Percentiles rank a stretch among this genome's conserved stretches.
phyloP scores from a whole-genome alignment of 2,329 filamentous ascomycete genomes.

The Coniella lustricola region DNA sequence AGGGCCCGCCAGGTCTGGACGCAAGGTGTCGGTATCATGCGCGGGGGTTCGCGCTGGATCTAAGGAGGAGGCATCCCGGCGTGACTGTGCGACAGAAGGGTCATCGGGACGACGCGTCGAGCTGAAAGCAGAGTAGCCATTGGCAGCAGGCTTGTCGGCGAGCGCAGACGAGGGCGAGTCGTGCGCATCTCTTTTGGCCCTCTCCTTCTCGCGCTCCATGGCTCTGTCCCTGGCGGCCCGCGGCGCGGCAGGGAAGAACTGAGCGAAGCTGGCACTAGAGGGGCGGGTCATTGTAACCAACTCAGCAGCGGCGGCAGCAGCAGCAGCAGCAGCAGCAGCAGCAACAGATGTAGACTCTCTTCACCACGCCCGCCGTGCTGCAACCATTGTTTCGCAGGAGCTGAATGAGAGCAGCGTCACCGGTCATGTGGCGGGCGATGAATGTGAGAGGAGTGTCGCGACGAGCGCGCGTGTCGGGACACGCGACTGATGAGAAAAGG shows the following conservation, averaged over 20 bases:
- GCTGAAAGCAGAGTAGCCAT: slow-evolving; percentile 21
- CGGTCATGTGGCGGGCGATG: slow-evolving; percentile 29
- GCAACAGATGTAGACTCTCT: slow-evolving; percentile 32
- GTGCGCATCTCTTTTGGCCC: slow-evolving; percentile 44
- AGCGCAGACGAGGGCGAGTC: slow-evolving; percentile 22
- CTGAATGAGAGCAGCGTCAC: slow-evolving; percentile 25
- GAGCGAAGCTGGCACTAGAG: slow-evolving; percentile 68
- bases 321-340: too few relatives aligned
- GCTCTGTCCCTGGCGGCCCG: slow-evolving; percentile 53
- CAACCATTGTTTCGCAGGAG: slow-evolving; percentile 48
- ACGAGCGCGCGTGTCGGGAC: slow-evolving; percentile 12
- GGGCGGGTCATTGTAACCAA: slow-evolving; percentile 67
- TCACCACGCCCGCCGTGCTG: slow-evolving; percentile 45
- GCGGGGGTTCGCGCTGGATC: slow-evolving; percentile 30
- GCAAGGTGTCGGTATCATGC: slow-evolving; percentile 53
- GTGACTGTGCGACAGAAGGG: slow-evolving; percentile 28
- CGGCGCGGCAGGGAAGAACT: slow-evolving; percentile 78
- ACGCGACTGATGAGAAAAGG: slow-evolving; percentile 14
- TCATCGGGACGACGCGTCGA: slow-evolving; percentile 15
- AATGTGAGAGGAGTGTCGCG: slow-evolving; percentile 8
- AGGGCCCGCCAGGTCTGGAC: slow-evolving; percentile 62
- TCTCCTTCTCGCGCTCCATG: slow-evolving; percentile 56
- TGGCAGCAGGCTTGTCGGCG: slow-evolving; percentile 16
- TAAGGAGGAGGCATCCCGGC: slow-evolving; percentile 27
- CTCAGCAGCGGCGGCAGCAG: too few relatives aligned